phyloP scores from a whole-genome alignment of 202 grass and related monocot genomes.

The Digitaria exilis region DNA sequence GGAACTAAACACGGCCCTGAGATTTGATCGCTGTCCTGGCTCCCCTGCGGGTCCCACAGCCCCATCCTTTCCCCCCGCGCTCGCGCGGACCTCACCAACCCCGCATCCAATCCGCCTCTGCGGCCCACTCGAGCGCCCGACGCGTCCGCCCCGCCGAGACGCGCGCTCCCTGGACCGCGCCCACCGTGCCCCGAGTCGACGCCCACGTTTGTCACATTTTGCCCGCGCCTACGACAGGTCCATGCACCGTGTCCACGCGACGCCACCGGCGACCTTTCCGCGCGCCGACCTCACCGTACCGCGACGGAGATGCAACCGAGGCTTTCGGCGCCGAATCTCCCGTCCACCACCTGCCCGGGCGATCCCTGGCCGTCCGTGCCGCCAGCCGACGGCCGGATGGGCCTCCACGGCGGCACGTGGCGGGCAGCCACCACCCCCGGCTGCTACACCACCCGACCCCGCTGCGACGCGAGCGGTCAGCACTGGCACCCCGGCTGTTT shows the following conservation, averaged over 20 bases:
- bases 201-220: conserved; percentile 16
- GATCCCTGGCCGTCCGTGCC: not conserved
- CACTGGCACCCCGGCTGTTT: conserved; percentile 46
- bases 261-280: conserved; percentile 32
- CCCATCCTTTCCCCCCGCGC: not conserved
- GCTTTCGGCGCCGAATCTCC: conserved; percentile 59
- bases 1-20: no score
- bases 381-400: not conserved
- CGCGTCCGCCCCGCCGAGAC: conserved; percentile 17
- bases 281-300: conserved; percentile 35
- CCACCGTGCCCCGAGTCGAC: not conserved
- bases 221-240: not conserved
- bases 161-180: not conserved
- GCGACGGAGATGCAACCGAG: conserved; percentile 52
- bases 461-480: conserved; percentile 44
- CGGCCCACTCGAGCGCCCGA: conserved; percentile 1
- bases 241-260: conserved; percentile 2
- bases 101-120: conserved; percentile 33
- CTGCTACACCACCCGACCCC: not conserved
- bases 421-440: not conserved
- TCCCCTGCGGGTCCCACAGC: no score
- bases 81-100: conserved; percentile 26
- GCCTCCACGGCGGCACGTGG: conserved; percentile 6
- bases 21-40: not conserved
- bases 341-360: conserved; percentile 28